Conservation (phyloP, 2,329 filamentous ascomycete genomes). For the Aureobasidium leucospermi region DNA sequence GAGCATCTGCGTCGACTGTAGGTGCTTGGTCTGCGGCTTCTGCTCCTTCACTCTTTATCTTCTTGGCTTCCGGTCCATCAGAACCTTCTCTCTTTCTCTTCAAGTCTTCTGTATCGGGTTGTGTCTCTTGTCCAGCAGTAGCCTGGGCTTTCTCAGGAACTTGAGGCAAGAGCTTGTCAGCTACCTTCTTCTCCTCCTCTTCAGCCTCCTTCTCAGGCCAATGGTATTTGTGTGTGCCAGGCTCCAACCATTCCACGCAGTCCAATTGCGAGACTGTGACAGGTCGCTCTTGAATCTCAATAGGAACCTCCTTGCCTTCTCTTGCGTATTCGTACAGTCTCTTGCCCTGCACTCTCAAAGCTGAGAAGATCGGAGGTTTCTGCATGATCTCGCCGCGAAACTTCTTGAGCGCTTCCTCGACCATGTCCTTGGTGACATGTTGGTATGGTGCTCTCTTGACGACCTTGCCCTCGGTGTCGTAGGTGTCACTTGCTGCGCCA, state of each 20-base stretch:
- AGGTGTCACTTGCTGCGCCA: constrained; percentile 85
- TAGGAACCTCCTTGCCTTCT: constrained; percentile 76
- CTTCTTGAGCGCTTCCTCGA: constrained; percentile 65
- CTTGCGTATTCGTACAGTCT: constrained; percentile 93
- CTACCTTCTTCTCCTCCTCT: constrained; percentile 65
- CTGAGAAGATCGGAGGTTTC: constrained; percentile 86
- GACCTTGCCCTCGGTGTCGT: constrained; percentile 80
- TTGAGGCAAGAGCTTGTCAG: constrained; percentile 54
- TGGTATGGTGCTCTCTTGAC: constrained; percentile 67
- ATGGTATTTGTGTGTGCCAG: constrained; percentile 68
- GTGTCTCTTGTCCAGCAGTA: constrained; percentile 11
- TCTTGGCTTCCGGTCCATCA: constrained; percentile 9
- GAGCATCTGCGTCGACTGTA: not conserved
- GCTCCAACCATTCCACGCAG: constrained; percentile 74
- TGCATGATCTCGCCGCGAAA: constrained; percentile 84
- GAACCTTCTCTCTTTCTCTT: constrained; percentile 28
- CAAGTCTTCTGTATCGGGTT: constrained; percentile 18
- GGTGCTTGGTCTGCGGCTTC: constrained; percentile 11
- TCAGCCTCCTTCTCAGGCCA: constrained; percentile 77
- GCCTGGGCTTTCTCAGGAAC: constrained; percentile 25
- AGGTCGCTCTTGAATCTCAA: constrained; percentile 72
- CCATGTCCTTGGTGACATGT: constrained; percentile 70
- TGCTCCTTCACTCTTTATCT: constrained; percentile 8
- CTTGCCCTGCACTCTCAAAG: constrained; percentile 88
- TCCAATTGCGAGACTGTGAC: constrained; percentile 74